Percentiles rank a stretch among this genome's conserved stretches.
These are phyloP conservation scores for Naganishia kalamii DNA, from an alignment of 768 basidiomycete species.

Conservation along the genomic window DNA sequence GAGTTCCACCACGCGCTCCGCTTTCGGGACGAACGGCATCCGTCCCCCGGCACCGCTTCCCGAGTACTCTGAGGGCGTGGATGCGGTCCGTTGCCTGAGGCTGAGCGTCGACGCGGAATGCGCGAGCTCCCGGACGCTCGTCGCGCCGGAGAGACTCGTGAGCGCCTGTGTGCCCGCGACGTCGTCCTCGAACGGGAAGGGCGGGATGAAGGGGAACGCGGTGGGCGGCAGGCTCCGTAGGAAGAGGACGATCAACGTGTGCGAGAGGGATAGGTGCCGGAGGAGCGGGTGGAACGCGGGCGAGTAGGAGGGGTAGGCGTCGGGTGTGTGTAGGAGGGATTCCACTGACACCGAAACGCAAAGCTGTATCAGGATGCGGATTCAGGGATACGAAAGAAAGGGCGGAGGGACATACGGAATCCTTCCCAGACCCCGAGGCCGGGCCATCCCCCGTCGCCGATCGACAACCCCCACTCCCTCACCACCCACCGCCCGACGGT, in stretches of 20 bases:
- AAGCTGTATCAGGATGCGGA: neutral
- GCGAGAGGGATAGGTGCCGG: conserved; percentile 40
- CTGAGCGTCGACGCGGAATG: conserved; percentile 19
- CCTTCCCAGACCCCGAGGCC: conserved; percentile 46
- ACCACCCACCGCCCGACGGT: conserved; percentile 41
- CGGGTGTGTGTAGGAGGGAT: conserved; percentile 41
- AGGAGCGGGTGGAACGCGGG: conserved; percentile 38
- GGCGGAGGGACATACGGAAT: conserved; percentile 33
- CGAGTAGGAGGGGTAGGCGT: conserved; percentile 40
- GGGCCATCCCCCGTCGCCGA: conserved; percentile 38
- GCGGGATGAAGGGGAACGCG: conserved; percentile 32
- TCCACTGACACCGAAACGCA: conserved; percentile 31
- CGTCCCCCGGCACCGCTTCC: neutral
- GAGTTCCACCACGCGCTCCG: conserved; percentile 41
- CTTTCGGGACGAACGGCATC: neutral
- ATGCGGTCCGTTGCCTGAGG: conserved; percentile 6
- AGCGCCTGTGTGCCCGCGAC: too few relatives aligned
- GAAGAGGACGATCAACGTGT: conserved; percentile 42
- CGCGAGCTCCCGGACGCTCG: conserved; percentile 14
- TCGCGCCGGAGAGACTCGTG: too few relatives aligned
- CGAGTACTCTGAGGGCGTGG: neutral
- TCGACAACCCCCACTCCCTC: conserved; percentile 36
- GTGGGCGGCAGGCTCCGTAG: conserved; percentile 36
- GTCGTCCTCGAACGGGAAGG: conserved; percentile 41
- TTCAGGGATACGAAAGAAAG: neutral